Percentiles rank a stretch among this genome's conserved stretches.
phyloP scores from a whole-genome alignment of 495 filamentous ascomycete species.

The Penicillium verhagenii region DNA sequence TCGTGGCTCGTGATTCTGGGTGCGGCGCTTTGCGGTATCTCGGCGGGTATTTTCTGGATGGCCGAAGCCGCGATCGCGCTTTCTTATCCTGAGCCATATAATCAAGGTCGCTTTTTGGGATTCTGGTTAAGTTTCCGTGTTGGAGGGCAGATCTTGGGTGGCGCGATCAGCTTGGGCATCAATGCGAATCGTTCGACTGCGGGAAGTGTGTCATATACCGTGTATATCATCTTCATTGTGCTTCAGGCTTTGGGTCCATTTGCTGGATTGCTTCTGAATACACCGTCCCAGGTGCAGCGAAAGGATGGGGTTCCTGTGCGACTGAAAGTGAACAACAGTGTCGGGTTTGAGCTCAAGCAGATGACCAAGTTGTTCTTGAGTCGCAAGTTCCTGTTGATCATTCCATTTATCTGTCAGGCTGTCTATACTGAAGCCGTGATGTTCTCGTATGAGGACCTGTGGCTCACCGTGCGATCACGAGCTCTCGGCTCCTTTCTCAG shows the following conservation, averaged over 20 bases:
- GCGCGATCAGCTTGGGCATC: conserved; percentile 60
- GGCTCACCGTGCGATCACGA: conserved; percentile 61
- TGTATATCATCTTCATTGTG: conserved; percentile 61
- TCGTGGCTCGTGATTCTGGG: conserved; percentile 64
- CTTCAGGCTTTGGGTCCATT: conserved; percentile 58
- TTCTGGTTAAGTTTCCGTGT: conserved; percentile 64
- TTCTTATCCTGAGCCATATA: conserved; percentile 61
- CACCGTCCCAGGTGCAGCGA: conserved; percentile 54
- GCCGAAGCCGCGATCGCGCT: conserved; percentile 65
- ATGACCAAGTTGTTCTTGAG: conserved; percentile 51
- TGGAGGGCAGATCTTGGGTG: conserved; percentile 62
- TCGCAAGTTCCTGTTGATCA: conserved; percentile 54
- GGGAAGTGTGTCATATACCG: conserved; percentile 61
- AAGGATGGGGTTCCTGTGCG: conserved; percentile 54
- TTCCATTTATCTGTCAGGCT: conserved; percentile 59
- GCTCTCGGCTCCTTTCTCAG: conserved; percentile 62
- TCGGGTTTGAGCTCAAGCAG: conserved; percentile 50
- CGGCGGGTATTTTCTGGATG: conserved; percentile 67
- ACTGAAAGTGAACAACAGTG: conserved; percentile 45
- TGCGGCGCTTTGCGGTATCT: conserved; percentile 62
- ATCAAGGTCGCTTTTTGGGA: conserved; percentile 57
- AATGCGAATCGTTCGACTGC: conserved; percentile 52
- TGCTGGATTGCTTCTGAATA: conserved; percentile 52
- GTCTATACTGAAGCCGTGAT: conserved; percentile 62
- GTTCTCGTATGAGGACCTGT: conserved; percentile 59